These are phyloP conservation scores for Bidens hawaiensis DNA, from an alignment of 140 eudicot species.

Conservation along the genomic window DNA sequence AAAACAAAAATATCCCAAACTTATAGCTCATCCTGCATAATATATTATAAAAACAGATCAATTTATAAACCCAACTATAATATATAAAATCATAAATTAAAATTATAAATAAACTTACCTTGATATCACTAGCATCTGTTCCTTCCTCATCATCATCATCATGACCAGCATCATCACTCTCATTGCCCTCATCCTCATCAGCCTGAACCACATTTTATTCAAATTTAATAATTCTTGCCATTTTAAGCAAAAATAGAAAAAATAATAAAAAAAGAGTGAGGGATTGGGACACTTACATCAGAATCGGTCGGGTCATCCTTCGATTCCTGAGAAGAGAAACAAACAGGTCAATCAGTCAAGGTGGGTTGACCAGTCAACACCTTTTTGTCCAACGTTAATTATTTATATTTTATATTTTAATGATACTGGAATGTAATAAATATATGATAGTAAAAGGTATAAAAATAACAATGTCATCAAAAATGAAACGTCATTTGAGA, in stretches of 20 bases:
- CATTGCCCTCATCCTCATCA: slow-evolving; percentile 20
- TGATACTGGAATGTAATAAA: no score
- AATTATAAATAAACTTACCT: slow-evolving; percentile 25
- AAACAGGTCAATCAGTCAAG: neutral
- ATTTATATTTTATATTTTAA: no score
- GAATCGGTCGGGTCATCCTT: slow-evolving; percentile 80
- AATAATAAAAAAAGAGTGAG: neutral
- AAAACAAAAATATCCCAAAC: slow-evolving; percentile 2
- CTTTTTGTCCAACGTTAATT: no score
- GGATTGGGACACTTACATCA: slow-evolving; percentile 51
- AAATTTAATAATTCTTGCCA: neutral
- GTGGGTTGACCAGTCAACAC: no score
- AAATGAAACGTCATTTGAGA: neutral
- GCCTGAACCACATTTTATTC: slow-evolving; percentile 7
- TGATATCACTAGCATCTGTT: slow-evolving; percentile 37
- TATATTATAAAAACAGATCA: neutral
- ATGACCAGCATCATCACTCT: slow-evolving; percentile 32
- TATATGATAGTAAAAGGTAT: neutral
- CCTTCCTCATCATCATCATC: slow-evolving; percentile 32
- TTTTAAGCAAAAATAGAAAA: neutral
- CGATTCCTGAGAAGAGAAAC: slow-evolving; percentile 50
- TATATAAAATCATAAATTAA: neutral
- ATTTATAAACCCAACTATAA: neutral
- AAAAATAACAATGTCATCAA: neutral
- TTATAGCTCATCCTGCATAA: slow-evolving; percentile 51